Base-by-base conservation (phyloP, 805 yeast genomes). In the Candida ovalis region DNA sequence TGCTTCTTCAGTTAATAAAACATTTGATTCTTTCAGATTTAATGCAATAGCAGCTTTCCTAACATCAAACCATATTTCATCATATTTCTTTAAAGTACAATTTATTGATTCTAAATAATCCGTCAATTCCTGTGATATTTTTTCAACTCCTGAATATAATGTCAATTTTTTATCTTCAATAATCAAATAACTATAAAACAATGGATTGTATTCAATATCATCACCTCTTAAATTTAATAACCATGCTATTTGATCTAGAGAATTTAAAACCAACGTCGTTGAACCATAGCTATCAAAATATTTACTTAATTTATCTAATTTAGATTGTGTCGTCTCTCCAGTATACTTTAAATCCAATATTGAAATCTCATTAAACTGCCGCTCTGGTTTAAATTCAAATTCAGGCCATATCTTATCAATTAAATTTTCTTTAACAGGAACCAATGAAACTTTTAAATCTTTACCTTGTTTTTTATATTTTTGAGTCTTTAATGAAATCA, bases 241-340 rank as follows among this genome's bases (percentile, higher is more conserved):
- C 97, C 97, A 91, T 7, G 96, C 94, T 52, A 90, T 80, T 56
- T 91, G 96, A 69, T 92, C 97, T 45, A 91, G 68, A 4, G 80
- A 73, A 47, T 74, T 68, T 6, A 77, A 63, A 10, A 78, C 70
- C 45, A 69, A 36, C 1, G 64, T 55, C 7, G 55, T 44, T 13
- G 59, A 54, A 2, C 56, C 57, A 45, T 55, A 48, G 27, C 61
- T 69, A 66, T 65, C 47, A 46, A 59, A 58, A 59, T 81, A 64
- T 10, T 61, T 50, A 42, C 72, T 51, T 27, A 84, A 68, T 47
- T 77, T 75, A 1, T 59, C 59, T 37, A 88, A 66, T 64, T 94
- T 94, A 2, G 76, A 71, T 37, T 67, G 60, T 35, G 80, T 77
- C 1, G 76, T 61, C 63, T 81, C 85, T 41, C 98, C 99, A 5